Base-by-base conservation (phyloP, 441 rosid genomes). In the Adansonia madagascariensis region DNA sequence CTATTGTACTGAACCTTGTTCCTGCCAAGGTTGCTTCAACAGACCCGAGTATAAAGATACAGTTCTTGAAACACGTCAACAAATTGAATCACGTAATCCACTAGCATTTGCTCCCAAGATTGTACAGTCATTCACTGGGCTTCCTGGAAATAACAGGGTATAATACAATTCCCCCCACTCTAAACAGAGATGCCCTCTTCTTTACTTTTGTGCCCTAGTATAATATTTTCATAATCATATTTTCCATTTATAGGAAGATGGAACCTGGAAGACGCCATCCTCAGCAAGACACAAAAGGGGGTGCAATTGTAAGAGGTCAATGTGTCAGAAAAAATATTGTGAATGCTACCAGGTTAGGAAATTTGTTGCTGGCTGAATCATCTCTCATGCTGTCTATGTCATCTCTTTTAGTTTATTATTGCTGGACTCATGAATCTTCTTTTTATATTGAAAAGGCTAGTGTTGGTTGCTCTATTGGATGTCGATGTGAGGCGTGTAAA, bases 221-320 rank as follows among this genome's bases (percentile, higher is more conserved):
- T n/a, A n/a, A n/a, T n/a, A n/a, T n/a, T n/a, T n/a, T 82, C 18
- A 56, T 81, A 75, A 63, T 71, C 71, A 52, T 63, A 22, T 72
- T 56, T 71, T 18, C 44, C 18, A 70, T 81, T 79, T 63, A 69
- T 77, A 90, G 90, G 90, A 87, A 74, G 88, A 80, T 60, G 86
- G 79, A 68, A 79, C 73, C 74, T n/a, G 4, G 71, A 67, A 11
- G 20, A 80, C 83, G 3, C 86, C 88, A 49, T 81, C 91, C 62
- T 86, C 89, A 59, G 82, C 86, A 18, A 88, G 90, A 84, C 94
- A 91, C 78, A 89, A 90, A 73, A 81, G 85, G 81, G 91, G 92
- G 57, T 91, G 92, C 86, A 89, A 89, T 70, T 91, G 96, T 89
- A 91, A 88, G 80, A 91, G 57, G 86, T 91, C 92, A 1, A 88